Conservation (phyloP, 495 filamentous ascomycete species). For the Aspergillus baeticus region DNA sequence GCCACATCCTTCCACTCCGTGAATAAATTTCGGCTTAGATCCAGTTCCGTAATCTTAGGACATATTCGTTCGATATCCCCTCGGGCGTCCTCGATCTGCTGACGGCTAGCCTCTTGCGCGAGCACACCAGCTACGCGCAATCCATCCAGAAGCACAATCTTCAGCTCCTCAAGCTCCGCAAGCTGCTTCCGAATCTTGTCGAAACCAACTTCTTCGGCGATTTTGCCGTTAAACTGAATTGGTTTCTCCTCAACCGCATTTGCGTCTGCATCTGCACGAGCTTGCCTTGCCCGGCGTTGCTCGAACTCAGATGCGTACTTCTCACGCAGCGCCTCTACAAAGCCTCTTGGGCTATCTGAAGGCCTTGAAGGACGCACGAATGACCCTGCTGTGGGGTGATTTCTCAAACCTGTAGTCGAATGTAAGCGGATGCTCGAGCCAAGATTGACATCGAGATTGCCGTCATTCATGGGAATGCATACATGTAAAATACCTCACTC, state of each 20-base stretch:
- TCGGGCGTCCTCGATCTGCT: constrained; percentile 21
- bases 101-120: constrained; percentile 32
- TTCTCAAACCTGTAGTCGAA: constrained; percentile 56
- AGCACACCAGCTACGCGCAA: constrained; percentile 53
- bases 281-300: constrained; percentile 17
- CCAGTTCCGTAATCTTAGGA: constrained; percentile 73
- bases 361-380: constrained; percentile 80
- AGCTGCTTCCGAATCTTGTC: constrained; percentile 84
- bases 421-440: constrained; percentile 12
- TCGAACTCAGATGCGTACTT: constrained; percentile 74
- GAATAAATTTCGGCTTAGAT: constrained; percentile 83
- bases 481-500: constrained; percentile 84
- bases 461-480: constrained; percentile 4
- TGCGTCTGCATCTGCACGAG: constrained; percentile 25
- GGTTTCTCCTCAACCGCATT: constrained; percentile 31
- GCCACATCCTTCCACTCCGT: constrained; percentile 61
- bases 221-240: constrained; percentile 78
- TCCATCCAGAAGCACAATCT: constrained; percentile 79
- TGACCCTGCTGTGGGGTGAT: constrained; percentile 68
- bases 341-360: constrained; percentile 63
- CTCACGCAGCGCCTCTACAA: constrained; percentile 73
- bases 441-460: not conserved
- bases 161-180: constrained; percentile 72
- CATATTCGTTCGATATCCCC: constrained; percentile 36
- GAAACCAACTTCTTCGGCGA: constrained; percentile 93